These are phyloP conservation scores for Rhynchospora pubera DNA, from an alignment of 176 grass and related monocot species.

Conservation along the genomic window DNA sequence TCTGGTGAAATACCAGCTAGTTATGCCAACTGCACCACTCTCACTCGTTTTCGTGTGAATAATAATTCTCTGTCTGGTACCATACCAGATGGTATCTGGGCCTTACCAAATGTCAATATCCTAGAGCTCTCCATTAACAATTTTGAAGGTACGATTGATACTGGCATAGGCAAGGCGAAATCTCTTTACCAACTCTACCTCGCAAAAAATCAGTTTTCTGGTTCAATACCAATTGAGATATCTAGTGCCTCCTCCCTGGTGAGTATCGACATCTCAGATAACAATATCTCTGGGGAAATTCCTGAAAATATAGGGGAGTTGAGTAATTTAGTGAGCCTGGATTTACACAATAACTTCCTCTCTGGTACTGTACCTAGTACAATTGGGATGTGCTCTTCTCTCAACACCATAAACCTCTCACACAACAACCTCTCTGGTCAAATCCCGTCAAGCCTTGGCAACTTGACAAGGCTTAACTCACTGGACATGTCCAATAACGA, in stretches of 20 bases:
- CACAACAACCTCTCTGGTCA: slow-evolving; percentile 48
- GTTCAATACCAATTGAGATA: slow-evolving; percentile 46
- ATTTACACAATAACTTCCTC: slow-evolving; percentile 33
- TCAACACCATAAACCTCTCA: slow-evolving; percentile 38
- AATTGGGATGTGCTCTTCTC: slow-evolving; percentile 48
- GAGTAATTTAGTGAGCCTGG: slow-evolving; percentile 25
- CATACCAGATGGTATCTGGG: slow-evolving; percentile 68
- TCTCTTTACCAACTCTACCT: slow-evolving; percentile 31
- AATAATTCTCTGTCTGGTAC: slow-evolving; percentile 58
- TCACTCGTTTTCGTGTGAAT: slow-evolving; percentile 54
- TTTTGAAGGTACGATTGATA: slow-evolving; percentile 44
- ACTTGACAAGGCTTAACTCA: slow-evolving; percentile 43
- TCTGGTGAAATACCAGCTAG: slow-evolving; percentile 52
- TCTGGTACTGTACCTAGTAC: slow-evolving; percentile 46
- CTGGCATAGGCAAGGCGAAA: slow-evolving; percentile 32
- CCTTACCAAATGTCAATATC: slow-evolving; percentile 42
- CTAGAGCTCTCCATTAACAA: slow-evolving; percentile 52
- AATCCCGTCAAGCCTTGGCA: slow-evolving; percentile 51
- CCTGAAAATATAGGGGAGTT: slow-evolving; percentile 46
- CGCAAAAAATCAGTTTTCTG: slow-evolving; percentile 45
- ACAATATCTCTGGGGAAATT: slow-evolving; percentile 56
- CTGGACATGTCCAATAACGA: slow-evolving; percentile 53
- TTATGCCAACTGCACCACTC: slow-evolving; percentile 48
- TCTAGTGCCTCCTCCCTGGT: slow-evolving; percentile 29
- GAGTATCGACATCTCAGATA: slow-evolving; percentile 36